These are phyloP conservation scores for Wickerhamiella siamensis DNA, from an alignment of 805 yeast genomes.

Conservation along the genomic window DNA sequence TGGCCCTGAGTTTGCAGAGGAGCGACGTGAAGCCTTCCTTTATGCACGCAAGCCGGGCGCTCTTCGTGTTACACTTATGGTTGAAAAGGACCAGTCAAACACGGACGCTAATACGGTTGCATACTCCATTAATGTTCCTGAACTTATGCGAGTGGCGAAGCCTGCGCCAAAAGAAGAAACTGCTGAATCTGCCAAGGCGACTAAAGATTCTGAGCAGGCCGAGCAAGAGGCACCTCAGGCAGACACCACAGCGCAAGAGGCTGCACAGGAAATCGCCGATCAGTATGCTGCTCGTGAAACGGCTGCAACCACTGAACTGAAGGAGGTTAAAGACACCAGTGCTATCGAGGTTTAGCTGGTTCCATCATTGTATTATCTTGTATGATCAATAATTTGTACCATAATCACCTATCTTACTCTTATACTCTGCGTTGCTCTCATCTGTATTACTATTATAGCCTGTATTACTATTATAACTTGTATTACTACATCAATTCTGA, in stretches of 20 bases:
- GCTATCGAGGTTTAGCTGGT: too few species aligned
- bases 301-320: neutral
- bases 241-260: neutral
- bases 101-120: slow-evolving; percentile 39
- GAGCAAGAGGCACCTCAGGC: neutral
- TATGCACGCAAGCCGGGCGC: slow-evolving; percentile 46
- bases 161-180: neutral
- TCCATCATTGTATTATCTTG: too few species aligned
- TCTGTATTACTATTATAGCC: too few species aligned
- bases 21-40: slow-evolving; percentile 13
- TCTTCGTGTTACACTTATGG: slow-evolving; percentile 55
- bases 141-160: slow-evolving; percentile 9
- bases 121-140: slow-evolving; percentile 61
- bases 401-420: too few species aligned
- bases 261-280: neutral
- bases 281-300: neutral
- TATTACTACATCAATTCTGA: too few species aligned
- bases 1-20: slow-evolving; percentile 18
- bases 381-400: too few species aligned
- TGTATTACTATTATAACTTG: too few species aligned
- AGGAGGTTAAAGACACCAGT: neutral
- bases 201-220: neutral
- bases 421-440: too few species aligned
- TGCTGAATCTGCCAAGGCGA: neutral
- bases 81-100: slow-evolving; percentile 46